A percentile compares a stretch with the other conserved stretches of the same genome.
These are phyloP conservation scores for Mucor velutinosus DNA, from an alignment of 371 early-diverging fungal species.

Conservation along the genomic window DNA sequence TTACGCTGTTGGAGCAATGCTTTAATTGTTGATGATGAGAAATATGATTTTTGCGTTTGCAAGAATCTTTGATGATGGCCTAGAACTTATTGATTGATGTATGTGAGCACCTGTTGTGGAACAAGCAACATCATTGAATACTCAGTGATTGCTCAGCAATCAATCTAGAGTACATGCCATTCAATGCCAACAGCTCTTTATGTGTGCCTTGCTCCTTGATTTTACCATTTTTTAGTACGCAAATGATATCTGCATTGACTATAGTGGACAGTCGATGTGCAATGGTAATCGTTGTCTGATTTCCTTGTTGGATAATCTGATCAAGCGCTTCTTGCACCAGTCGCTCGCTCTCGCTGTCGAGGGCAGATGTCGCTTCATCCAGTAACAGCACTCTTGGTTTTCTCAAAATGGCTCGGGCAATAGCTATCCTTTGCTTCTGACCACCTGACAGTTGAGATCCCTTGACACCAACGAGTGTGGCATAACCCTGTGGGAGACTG, in stretches of 20 bases:
- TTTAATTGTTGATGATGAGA: neutral
- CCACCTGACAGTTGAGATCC: constrained; percentile 77
- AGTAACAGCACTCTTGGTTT: constrained; percentile 88
- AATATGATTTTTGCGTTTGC: neutral
- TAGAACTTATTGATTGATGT: neutral
- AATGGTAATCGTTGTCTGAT: constrained; percentile 70
- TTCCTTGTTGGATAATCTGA: constrained; percentile 57
- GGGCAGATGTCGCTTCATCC: constrained; percentile 96
- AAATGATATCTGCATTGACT: constrained; percentile 71
- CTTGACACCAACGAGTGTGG: constrained; percentile 78
- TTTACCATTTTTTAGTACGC: constrained; percentile 72
- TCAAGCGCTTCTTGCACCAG: constrained; percentile 88
- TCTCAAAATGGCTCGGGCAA: constrained; percentile 75
- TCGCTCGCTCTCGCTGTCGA: constrained; percentile 88
- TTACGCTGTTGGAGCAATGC: neutral
- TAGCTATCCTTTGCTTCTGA: constrained; percentile 71
- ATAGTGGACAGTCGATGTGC: constrained; percentile 80
- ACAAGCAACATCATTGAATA: neutral
- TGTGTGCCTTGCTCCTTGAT: constrained; percentile 87
- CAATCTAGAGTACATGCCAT: constrained; percentile 33
- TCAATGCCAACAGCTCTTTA: constrained; percentile 58
- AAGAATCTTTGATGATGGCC: neutral
- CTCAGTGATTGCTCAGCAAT: constrained; percentile 33
- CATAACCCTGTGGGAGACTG: constrained; percentile 71
- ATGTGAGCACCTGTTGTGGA: neutral